Conservation (phyloP, 345 rosid genomes). For the Lagerstroemia speciosa region DNA sequence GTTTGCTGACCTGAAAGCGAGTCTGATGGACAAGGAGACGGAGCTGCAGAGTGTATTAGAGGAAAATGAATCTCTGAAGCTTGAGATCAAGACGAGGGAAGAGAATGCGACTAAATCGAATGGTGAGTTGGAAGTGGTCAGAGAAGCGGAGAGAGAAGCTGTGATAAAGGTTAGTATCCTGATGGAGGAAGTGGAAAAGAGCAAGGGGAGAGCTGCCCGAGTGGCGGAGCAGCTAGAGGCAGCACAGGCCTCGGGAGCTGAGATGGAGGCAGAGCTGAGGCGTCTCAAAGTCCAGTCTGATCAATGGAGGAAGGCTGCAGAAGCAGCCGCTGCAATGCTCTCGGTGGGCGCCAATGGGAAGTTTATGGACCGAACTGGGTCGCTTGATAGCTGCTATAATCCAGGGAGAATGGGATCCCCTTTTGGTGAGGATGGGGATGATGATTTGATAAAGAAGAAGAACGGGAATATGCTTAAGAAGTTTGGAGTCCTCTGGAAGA, state of each 20-base stretch:
- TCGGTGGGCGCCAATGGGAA: constrained; percentile 73
- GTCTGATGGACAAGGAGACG: constrained; percentile 68
- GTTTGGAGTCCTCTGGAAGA: constrained; percentile 95
- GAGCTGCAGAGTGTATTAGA: constrained; percentile 52
- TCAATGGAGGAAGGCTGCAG: constrained; percentile 99
- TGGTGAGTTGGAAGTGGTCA: constrained; percentile 26
- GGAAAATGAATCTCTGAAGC: constrained; percentile 56
- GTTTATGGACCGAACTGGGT: constrained; percentile 51
- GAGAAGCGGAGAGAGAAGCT: constrained; percentile 48
- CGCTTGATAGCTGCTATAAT: constrained; percentile 44
- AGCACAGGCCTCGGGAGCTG: constrained; percentile 55
- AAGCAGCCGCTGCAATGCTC: constrained; percentile 89
- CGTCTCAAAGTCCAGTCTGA: constrained; percentile 91
- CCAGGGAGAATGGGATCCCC: constrained; percentile 39
- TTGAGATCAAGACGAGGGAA: constrained; percentile 44
- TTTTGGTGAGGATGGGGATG: constrained; percentile 59
- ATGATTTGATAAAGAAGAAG: constrained; percentile 79
- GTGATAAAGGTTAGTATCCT: constrained; percentile 58
- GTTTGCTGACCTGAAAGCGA: constrained; percentile 47
- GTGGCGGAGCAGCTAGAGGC: constrained; percentile 77
- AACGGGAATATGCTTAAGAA: constrained; percentile 92
- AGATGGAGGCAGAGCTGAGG: constrained; percentile 72
- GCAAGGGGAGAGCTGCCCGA: constrained; percentile 54
- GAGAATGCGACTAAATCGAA: constrained; percentile 22
- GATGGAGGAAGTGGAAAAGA: constrained; percentile 76